Evolutionary conservation across 768 basidiomycete genomes (phyloP), one percentile per base, ranked within the genome.

Genomic region (Gloeopeniophorella convolvens): DNA sequence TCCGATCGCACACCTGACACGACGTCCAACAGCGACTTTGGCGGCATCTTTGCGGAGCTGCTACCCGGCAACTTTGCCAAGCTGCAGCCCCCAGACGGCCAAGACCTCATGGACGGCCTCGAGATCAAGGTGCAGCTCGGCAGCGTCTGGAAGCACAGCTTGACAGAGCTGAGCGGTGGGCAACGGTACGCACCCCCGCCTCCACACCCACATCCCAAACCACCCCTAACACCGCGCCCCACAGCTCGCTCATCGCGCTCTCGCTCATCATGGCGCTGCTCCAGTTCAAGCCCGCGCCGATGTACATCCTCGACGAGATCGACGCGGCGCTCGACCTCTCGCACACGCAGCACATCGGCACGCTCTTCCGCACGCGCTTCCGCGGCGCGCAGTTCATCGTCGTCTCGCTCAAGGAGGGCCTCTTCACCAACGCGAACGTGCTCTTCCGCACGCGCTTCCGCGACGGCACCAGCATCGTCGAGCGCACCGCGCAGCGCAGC

Each of bases 241-340:
- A 20, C 59, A 98, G 94, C 57, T 99, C 96, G 0, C 77, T 99
- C 57, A 98, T 99, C 62, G 96, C 96, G 0, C 78, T 99, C 1
- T 98, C 95, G 11, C 76, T 99, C 32, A 98, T 98, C 72, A 95
- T 99, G 93, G 88, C 96, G 0, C 79, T 99, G 15, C 81, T 98
- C n/a, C 93, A 97, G 65, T 97, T 97, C 77, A 97, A 97, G 63
- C 94, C 95, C 7, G 94, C 95, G 13, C 95, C 93, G 2, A 93
- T 98, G 91, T 98, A 98, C 67, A 99, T 99, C 63, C 79, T 99
- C 8, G 96, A 99, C 69, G 96, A 99, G 68, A 95, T 99, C 56
- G 96, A 98, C 66, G 94, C 96, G 0, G 95, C 95, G 7, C 78
- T 98, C 23, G 96, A 99, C 68, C 72, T 98, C 11, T 94, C 91